Evolutionary conservation across 1,284 basidiomycete genomes (phyloP).

Genomic region (Earliella scabrosa): DNA sequence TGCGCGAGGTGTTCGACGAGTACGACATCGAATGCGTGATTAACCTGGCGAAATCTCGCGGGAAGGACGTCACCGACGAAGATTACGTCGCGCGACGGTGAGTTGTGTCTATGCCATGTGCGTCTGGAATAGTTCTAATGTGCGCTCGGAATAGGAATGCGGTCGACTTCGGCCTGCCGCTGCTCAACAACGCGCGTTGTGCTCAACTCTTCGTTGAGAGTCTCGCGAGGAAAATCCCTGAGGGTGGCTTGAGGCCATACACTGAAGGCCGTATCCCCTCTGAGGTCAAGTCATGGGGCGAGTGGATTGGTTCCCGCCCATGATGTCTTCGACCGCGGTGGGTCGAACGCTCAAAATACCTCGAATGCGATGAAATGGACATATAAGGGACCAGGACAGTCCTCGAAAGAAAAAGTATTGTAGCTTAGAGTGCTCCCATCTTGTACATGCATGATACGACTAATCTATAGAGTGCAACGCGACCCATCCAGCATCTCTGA

Average conservation of each 20-base stretch:
- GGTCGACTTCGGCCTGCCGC: conserved; percentile 88
- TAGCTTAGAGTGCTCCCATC: conserved; percentile 21
- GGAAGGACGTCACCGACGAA: conserved; percentile 83
- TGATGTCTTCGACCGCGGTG: conserved; percentile 34
- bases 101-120: conserved; percentile 26
- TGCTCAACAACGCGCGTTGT: conserved; percentile 91
- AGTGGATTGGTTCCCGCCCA: conserved; percentile 78
- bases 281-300: conserved; percentile 91
- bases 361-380: background rate
- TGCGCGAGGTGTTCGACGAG: conserved; percentile 92
- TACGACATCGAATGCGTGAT: conserved; percentile 96
- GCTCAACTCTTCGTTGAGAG: conserved; percentile 93
- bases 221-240: conserved; percentile 86
- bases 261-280: conserved; percentile 90
- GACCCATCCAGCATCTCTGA: background rate
- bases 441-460: conserved; percentile 18
- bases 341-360: background rate
- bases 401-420: conserved; percentile 18
- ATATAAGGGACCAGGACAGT: background rate
- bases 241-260: conserved; percentile 84
- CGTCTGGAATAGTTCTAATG: background rate
- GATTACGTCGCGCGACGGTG: conserved; percentile 94
- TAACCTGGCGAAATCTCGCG: conserved; percentile 89
- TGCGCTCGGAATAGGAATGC: conserved; percentile 64
- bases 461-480: conserved; percentile 18